Evolutionary conservation across 148 eudicot species (phyloP).

Genomic region (Selenicereus undatus): DNA sequence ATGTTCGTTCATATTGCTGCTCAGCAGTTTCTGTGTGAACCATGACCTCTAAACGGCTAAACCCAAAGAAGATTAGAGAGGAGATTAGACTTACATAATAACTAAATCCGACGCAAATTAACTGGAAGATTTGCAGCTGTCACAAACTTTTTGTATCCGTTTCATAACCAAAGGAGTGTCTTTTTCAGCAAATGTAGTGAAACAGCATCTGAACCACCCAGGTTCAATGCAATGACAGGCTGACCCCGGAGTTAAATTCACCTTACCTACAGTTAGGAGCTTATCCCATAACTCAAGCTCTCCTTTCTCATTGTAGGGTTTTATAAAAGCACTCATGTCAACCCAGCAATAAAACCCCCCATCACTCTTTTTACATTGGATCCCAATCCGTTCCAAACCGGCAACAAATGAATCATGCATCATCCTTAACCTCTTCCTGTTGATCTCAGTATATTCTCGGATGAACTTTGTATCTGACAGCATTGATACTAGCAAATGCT

Average conservation of each 20-base stretch:
- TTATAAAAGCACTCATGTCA: constrained; percentile 63
- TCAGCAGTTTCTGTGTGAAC: too few species aligned
- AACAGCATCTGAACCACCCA: constrained; percentile 93
- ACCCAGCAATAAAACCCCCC: constrained; percentile 92
- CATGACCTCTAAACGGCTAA: too few species aligned
- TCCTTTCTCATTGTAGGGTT: constrained; percentile 70
- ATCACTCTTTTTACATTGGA: constrained; percentile 60
- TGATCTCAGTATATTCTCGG: constrained; percentile 42
- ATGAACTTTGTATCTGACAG: constrained; percentile 59
- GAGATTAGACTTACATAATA: neutral
- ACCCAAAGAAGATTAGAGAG: too few species aligned
- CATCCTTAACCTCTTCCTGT: constrained; percentile 44
- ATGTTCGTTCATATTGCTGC: too few species aligned
- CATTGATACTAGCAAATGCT: constrained; percentile 59
- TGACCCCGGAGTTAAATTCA: constrained; percentile 75
- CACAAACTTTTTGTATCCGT: constrained; percentile 53
- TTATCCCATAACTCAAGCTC: constrained; percentile 92
- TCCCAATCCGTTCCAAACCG: constrained; percentile 60
- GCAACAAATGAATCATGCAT: constrained; percentile 60
- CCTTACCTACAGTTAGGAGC: constrained; percentile 62
- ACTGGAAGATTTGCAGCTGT: constrained; percentile 36
- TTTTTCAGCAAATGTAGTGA: constrained; percentile 52
- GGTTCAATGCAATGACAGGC: constrained; percentile 92
- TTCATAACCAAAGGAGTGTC: constrained; percentile 68
- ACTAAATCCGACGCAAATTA: neutral